A percentile compares a stretch with the other conserved stretches of the same genome.
Evolutionary conservation across 371 early-diverging fungal genomes (phyloP).

Genomic region (Batkoa obscura): DNA sequence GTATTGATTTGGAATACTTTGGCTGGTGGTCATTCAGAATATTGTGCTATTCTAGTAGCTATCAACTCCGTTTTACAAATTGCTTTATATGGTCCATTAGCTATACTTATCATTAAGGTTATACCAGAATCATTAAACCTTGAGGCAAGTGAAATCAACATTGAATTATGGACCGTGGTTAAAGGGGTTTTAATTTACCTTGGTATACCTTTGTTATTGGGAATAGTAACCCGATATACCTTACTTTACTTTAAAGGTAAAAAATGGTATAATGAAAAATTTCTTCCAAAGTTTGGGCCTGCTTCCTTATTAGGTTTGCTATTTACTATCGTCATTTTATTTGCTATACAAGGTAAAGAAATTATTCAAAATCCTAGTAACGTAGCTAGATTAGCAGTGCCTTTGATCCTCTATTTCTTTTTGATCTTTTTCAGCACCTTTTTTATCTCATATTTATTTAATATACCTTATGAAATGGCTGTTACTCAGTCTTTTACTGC

Average conservation of each 20-base stretch:
- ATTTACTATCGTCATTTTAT: slow-evolving; percentile 57
- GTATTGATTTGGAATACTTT: slow-evolving; percentile 57
- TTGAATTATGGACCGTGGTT: slow-evolving; percentile 32
- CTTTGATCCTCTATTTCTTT: slow-evolving; percentile 41
- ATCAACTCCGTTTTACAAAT: slow-evolving; percentile 51
- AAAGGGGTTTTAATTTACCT: slow-evolving; percentile 41
- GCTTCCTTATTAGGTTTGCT: slow-evolving; percentile 15
- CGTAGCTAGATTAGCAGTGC: slow-evolving; percentile 44
- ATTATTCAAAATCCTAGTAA: slow-evolving; percentile 39
- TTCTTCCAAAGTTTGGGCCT: background rate
- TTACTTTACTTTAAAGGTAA: slow-evolving; percentile 27
- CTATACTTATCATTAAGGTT: slow-evolving; percentile 30
- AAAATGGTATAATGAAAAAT: slow-evolving; percentile 10
- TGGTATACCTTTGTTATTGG: slow-evolving; percentile 44
- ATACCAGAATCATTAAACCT: slow-evolving; percentile 15
- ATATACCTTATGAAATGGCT: slow-evolving; percentile 22
- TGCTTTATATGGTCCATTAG: slow-evolving; percentile 35
- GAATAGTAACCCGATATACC: slow-evolving; percentile 27
- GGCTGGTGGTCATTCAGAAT: slow-evolving; percentile 39
- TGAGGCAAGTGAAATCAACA: slow-evolving; percentile 6
- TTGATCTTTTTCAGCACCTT: slow-evolving; percentile 32
- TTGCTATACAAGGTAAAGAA: slow-evolving; percentile 45
- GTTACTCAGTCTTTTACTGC: slow-evolving; percentile 51
- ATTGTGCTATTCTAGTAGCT: slow-evolving; percentile 45
- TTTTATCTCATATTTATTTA: slow-evolving; percentile 11